Percentiles rank a stretch among this genome's conserved stretches.
phyloP scores from a whole-genome alignment of 257 asterid species.

The Cordia subcordata region DNA sequence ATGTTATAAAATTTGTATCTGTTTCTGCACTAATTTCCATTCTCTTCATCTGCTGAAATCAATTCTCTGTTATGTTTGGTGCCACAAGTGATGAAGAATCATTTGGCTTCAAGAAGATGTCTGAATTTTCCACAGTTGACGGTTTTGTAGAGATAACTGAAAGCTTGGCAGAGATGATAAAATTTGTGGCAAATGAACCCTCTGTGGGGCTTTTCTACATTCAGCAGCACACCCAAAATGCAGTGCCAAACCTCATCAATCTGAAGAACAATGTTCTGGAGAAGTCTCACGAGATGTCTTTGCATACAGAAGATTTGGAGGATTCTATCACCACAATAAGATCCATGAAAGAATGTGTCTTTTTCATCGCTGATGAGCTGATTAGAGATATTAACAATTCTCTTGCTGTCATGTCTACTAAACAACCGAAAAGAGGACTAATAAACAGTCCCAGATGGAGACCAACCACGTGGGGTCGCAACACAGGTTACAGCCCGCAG shows the following conservation, averaged over 20 bases:
- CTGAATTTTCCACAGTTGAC: slow-evolving; percentile 65
- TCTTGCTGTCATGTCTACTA: slow-evolving; percentile 54
- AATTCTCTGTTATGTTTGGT: not conserved
- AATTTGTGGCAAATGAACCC: slow-evolving; percentile 90
- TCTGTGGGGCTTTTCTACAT: slow-evolving; percentile 91
- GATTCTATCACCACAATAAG: slow-evolving; percentile 65
- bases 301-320: slow-evolving; percentile 77
- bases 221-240: slow-evolving; percentile 76
- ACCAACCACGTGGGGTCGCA: slow-evolving; percentile 65
- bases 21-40: not conserved
- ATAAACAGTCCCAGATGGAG: slow-evolving; percentile 57
- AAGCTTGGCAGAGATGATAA: slow-evolving; percentile 73
- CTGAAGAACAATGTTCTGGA: slow-evolving; percentile 55
- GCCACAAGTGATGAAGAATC: slow-evolving; percentile 73
- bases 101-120: slow-evolving; percentile 71
- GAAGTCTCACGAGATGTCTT: slow-evolving; percentile 55
- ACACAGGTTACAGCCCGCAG: slow-evolving; percentile 16
- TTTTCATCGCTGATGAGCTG: slow-evolving; percentile 74
- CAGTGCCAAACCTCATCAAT: slow-evolving; percentile 65
- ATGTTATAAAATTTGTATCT: not conserved
- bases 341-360: slow-evolving; percentile 86
- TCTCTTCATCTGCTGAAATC: slow-evolving; percentile 1
- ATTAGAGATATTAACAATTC: slow-evolving; percentile 59
- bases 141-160: slow-evolving; percentile 87
- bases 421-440: slow-evolving; percentile 62